A percentile compares a stretch with the other conserved stretches of the same genome.
These are phyloP conservation scores for Setomelanomma holmii DNA, from an alignment of 2,329 filamentous ascomycete species.

Conservation along the genomic window DNA sequence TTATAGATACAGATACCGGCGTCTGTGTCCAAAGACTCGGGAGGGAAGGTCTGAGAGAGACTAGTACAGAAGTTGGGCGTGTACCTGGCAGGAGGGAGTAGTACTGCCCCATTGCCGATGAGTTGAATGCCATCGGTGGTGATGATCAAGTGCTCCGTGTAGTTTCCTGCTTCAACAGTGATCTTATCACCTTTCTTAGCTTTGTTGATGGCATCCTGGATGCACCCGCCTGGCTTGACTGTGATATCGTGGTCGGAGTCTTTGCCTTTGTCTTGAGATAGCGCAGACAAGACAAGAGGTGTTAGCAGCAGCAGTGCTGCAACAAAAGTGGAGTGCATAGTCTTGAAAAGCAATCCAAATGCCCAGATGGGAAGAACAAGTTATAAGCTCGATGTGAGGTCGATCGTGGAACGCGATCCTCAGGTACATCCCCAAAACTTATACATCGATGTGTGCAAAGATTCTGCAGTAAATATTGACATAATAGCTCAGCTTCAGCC, in stretches of 20 bases:
- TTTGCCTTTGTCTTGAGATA: conserved; percentile 2
- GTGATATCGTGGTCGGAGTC: conserved; percentile 5
- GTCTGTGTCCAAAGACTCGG: conserved; percentile 1
- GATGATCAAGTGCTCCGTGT: conserved; percentile 17
- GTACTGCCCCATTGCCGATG: conserved; percentile 11
- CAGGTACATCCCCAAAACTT: not conserved
- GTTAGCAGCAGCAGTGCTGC: conserved; percentile 1
- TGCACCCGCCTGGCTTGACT: conserved; percentile 11
- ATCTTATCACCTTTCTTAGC: conserved; percentile 13
- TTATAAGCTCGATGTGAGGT: too few relatives aligned
- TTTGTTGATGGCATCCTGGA: conserved; percentile 11
- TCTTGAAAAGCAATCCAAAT: too few relatives aligned
- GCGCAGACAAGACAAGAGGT: not conserved
- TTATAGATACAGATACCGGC: conserved; percentile 21
- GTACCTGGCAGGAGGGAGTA: conserved; percentile 7
- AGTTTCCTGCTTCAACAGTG: conserved; percentile 13
- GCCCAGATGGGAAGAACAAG: too few relatives aligned
- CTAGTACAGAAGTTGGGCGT: conserved; percentile 13
- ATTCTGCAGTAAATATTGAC: not conserved
- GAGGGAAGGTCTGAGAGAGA: conserved; percentile 3
- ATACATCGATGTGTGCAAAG: not conserved
- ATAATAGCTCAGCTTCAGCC: conserved; percentile 1
- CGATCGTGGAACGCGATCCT: too few relatives aligned
- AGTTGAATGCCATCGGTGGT: conserved; percentile 15
- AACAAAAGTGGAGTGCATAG: not conserved